Percentiles rank a stretch among this genome's conserved stretches.
phyloP scores from a whole-genome alignment of 768 basidiomycete species.

The Pleurotus platypus region DNA sequence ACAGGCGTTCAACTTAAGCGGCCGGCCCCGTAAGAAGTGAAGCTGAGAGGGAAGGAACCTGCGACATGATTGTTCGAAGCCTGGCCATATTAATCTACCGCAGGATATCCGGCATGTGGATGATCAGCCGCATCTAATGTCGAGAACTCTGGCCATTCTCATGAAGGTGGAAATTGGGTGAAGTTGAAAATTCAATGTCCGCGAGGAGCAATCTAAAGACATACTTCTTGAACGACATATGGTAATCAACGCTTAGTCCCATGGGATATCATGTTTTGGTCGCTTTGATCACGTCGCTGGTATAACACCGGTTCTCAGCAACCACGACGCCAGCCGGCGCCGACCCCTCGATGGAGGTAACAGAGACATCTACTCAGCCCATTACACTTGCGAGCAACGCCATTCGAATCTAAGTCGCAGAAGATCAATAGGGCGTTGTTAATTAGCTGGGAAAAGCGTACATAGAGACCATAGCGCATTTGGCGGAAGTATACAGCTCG shows the following conservation, averaged over 20 bases:
- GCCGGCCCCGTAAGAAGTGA: no score
- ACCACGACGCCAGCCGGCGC: not conserved
- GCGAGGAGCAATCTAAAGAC: no score
- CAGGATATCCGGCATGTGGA: no score
- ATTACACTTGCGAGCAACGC: constrained; percentile 70
- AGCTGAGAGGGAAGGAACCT: no score
- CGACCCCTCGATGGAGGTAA: not conserved
- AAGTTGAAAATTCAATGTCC: no score
- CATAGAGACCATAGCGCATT: constrained; percentile 97
- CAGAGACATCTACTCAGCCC: constrained; percentile 17
- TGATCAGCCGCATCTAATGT: no score
- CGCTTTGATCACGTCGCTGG: not conserved
- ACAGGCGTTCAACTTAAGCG: not conserved
- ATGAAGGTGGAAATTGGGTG: no score
- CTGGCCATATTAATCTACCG: not conserved
- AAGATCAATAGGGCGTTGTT: not conserved
- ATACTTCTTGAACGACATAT: no score
- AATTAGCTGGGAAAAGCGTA: constrained; percentile 35
- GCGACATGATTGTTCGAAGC: not conserved
- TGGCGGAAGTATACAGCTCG: constrained; percentile 97
- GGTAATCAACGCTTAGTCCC: no score
- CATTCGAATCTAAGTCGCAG: constrained; percentile 60
- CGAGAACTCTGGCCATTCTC: no score
- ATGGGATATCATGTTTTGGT: not conserved
- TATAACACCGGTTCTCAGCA: not conserved